A percentile compares a stretch with the other conserved stretches of the same genome.
Evolutionary conservation across 2,329 filamentous ascomycete species (phyloP).

Genomic region (Pseudohalonectria lignicola): DNA sequence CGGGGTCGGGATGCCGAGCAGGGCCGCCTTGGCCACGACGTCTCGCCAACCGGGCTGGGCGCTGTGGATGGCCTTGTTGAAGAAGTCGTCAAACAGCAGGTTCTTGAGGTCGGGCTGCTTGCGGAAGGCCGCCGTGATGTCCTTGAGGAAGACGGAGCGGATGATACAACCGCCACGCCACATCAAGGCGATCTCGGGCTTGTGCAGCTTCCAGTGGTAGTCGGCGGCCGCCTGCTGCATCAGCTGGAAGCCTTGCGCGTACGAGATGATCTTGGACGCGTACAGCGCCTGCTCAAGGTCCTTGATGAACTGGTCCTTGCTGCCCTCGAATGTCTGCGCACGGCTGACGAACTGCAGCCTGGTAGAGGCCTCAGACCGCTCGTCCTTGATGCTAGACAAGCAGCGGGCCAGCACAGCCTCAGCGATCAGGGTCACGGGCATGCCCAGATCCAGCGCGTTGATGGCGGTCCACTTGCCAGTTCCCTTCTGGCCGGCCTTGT

Average conservation of each 20-base stretch:
- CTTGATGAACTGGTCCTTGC: constrained; percentile 88
- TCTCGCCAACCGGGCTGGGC: constrained; percentile 90
- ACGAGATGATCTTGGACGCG: constrained; percentile 99
- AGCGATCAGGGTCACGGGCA: constrained; percentile 96
- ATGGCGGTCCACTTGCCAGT: constrained; percentile 99
- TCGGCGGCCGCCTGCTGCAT: constrained; percentile 98
- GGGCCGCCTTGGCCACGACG: constrained; percentile 80
- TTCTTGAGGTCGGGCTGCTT: constrained; percentile 92
- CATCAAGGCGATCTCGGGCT: constrained; percentile 99
- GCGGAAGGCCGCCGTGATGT: constrained; percentile 97
- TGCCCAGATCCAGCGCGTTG: constrained; percentile 95
- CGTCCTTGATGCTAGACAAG: constrained; percentile 85
- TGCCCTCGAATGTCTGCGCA: constrained; percentile 68
- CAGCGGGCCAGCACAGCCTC: constrained; percentile 95
- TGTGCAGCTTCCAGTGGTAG: constrained; percentile 98
- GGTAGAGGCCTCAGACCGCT: constrained; percentile 73
- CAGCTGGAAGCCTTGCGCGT: constrained; percentile 99
- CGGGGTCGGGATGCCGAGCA: constrained; percentile 91
- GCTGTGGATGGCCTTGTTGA: constrained; percentile 98
- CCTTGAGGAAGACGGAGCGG: constrained; percentile 98
- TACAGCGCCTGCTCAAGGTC: constrained; percentile 99
- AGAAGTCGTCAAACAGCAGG: constrained; percentile 97
- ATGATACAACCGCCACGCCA: constrained; percentile 99
- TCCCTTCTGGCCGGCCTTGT: constrained; percentile 98
- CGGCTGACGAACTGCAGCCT: constrained; percentile 68